Evolutionary conservation across 2,329 filamentous ascomycete species (phyloP).

Genomic region (Aspergillus luchuensis): DNA sequence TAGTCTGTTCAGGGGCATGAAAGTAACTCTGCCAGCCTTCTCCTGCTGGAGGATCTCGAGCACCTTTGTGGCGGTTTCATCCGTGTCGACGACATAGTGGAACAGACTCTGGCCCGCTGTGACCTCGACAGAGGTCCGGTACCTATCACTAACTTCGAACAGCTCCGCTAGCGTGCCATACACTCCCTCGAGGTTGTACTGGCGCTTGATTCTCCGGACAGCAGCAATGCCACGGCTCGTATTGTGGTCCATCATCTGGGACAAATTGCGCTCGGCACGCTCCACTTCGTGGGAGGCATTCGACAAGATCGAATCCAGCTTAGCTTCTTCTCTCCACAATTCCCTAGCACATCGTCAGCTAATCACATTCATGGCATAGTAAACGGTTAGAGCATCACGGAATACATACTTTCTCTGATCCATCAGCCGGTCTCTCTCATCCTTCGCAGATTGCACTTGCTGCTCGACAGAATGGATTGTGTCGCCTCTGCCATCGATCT

Average conservation of each 20-base stretch:
- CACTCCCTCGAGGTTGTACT: constrained; percentile 78
- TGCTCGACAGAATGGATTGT: constrained; percentile 72
- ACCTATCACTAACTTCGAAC: constrained; percentile 81
- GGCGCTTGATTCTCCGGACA: constrained; percentile 77
- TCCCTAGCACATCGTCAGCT: constrained; percentile 45
- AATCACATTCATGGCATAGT: not conserved
- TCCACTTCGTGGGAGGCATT: constrained; percentile 77
- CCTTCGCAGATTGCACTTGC: constrained; percentile 74
- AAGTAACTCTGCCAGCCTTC: constrained; percentile 84
- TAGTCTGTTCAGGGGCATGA: constrained; percentile 87
- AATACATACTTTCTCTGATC: constrained; percentile 74
- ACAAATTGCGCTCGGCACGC: constrained; percentile 73
- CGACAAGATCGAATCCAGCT: constrained; percentile 73
- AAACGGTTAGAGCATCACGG: not conserved
- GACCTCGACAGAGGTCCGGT: constrained; percentile 87
- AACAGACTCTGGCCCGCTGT: constrained; percentile 91
- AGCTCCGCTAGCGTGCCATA: constrained; percentile 93
- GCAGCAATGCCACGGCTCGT: constrained; percentile 86
- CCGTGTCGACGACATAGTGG: constrained; percentile 92
- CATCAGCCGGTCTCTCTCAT: constrained; percentile 73
- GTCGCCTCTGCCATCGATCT: constrained; percentile 76
- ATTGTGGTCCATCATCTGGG: constrained; percentile 84
- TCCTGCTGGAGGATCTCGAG: constrained; percentile 77
- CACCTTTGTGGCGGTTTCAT: constrained; percentile 79
- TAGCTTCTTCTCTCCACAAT: constrained; percentile 86